Evolutionary conservation across 169 alveolate species (phyloP), one percentile per base, ranked within the genome.

Genomic region (Babesia ovis): DNA sequence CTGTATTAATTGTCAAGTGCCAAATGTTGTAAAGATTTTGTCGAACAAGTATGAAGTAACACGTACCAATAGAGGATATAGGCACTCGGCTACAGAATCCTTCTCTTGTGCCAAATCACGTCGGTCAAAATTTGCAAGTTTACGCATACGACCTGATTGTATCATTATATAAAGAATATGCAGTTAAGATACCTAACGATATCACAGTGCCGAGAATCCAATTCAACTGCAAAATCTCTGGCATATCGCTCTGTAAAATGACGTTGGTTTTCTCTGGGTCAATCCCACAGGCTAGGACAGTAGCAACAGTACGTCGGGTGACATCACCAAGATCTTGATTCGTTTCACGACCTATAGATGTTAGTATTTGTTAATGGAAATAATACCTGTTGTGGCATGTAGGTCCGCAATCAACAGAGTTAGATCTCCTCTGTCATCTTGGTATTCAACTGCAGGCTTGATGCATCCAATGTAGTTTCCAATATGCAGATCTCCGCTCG

Each of bases 381-480:
- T 0, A 8, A 37, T 27, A 70, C 88, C 83, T 22, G 88, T 66
- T 16, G 60, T 58, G 5, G 88, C 83, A 27, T 80, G 88, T 53
- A 67, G 31, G 32, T 80, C 83, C 29, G 88, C 88, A 20, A 80
- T 35, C 88, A 80, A 46, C 31, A 80, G 34, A 9, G 22, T 42
- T 12, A 80, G 62, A 18, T 69, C 73, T 31, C 51, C 66, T 31
- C 60, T 34, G 5, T 25, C 55, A n/a, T 35, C 12, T 37, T 80
- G 88, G 56, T 68, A 68, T 23, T 54, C 54, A 37, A 80, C 62
- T 23, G 77, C 68, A 8, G 88, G 88, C 39, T 71, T 41, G 31
- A 80, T 70, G 68, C 88, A 80, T 5, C 88, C 88, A 51, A 80
- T 60, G 66, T 80, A 80, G 54, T 80, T 80, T 11, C 88, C 88